Conservation (phyloP, 2,329 filamentous ascomycete genomes). For the Sphaerulina populicola region DNA sequence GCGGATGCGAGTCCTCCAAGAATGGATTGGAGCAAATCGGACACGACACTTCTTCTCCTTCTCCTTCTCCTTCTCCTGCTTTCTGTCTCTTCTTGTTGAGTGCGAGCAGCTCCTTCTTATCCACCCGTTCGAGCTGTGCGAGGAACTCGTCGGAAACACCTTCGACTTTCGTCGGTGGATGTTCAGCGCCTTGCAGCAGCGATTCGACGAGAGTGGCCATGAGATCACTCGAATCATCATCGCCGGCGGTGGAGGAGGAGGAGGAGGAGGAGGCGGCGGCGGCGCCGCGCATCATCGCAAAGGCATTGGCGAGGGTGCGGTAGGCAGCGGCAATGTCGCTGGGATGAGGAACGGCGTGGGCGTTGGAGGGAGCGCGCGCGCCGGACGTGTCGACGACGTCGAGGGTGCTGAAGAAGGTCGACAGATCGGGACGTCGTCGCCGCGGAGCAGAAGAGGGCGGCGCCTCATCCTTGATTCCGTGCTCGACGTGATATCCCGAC, state of each 20-base stretch:
- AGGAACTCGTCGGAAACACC: constrained; percentile 55
- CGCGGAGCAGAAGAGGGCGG: not conserved
- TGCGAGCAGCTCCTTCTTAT: constrained; percentile 43
- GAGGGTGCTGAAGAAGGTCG: constrained; percentile 56
- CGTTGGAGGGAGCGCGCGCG: constrained; percentile 43
- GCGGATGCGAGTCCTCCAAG: constrained; percentile 55
- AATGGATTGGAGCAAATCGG: constrained; percentile 55
- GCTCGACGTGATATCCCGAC: constrained; percentile 8
- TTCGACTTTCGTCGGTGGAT: constrained; percentile 52
- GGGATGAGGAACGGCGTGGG: constrained; percentile 53
- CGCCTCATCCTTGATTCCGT: constrained; percentile 6
- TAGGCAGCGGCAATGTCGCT: constrained; percentile 52
- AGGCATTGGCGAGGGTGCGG: constrained; percentile 52
- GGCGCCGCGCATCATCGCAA: constrained; percentile 47
- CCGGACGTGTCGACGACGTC: constrained; percentile 50
- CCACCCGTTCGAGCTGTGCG: constrained; percentile 52
- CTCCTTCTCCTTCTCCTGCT: no score
- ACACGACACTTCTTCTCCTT: constrained; percentile 38
- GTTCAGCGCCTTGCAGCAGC: constrained; percentile 49
- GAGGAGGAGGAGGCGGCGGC: no score
- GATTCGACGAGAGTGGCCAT: constrained; percentile 49
- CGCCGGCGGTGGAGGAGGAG: constrained; percentile 13
- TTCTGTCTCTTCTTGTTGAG: constrained; percentile 32
- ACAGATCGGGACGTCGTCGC: constrained; percentile 53
- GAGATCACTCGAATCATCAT: constrained; percentile 34